These are phyloP conservation scores for Raffaelea ambrosiae DNA, from an alignment of 2,329 filamentous ascomycete species.

Conservation along the genomic window DNA sequence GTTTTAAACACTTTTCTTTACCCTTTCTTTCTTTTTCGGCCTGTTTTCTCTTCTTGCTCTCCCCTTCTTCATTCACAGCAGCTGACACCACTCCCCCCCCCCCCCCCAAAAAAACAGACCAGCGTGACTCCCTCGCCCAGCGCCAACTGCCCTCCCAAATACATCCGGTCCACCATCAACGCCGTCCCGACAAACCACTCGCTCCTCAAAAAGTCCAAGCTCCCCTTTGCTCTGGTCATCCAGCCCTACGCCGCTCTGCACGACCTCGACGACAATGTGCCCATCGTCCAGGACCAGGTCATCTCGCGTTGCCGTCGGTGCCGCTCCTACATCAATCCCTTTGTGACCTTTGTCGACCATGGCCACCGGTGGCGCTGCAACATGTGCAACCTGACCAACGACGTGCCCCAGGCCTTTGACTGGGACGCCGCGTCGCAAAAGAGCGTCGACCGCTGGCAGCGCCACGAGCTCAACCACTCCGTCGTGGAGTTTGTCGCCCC, in stretches of 20 bases:
- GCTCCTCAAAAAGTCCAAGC: constrained; percentile 89
- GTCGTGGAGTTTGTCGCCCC: constrained; percentile 96
- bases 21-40: constrained; percentile 9
- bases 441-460: constrained; percentile 83
- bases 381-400: constrained; percentile 98
- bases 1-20: too few species aligned
- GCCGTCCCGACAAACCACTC: constrained; percentile 87
- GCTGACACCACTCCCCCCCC: too few species aligned
- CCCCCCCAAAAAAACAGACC: constrained; percentile 41
- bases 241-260: constrained; percentile 92
- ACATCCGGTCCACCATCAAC: constrained; percentile 90
- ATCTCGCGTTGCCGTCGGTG: constrained; percentile 95
- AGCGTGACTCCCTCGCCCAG: constrained; percentile 85
- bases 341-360: constrained; percentile 91
- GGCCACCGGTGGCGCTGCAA: constrained; percentile 98
- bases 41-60: not conserved
- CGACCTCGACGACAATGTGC: constrained; percentile 83
- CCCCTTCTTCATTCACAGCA: not conserved
- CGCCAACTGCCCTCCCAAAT: constrained; percentile 88
- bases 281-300: constrained; percentile 90
- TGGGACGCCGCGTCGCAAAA: constrained; percentile 93
- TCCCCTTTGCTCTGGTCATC: constrained; percentile 92
- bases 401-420: constrained; percentile 97
- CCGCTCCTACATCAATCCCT: constrained; percentile 95
- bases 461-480: constrained; percentile 88